phyloP scores from a whole-genome alignment of 2,329 filamentous ascomycete genomes.

The Anisogramma anomala region DNA sequence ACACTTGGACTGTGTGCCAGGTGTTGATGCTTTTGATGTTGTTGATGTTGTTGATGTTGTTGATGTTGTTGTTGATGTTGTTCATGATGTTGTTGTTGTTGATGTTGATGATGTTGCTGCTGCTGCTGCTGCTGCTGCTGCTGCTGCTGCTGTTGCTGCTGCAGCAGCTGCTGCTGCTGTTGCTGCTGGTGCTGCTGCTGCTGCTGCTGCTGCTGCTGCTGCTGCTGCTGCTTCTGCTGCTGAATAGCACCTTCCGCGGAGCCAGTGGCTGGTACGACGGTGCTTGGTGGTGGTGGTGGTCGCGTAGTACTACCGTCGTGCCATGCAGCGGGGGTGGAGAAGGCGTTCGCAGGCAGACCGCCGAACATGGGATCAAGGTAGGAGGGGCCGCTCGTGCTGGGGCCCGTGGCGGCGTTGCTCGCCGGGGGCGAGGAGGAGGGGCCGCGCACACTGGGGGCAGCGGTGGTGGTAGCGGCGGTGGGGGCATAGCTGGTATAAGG shows the following conservation, averaged over 20 bases:
- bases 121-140: too few species aligned
- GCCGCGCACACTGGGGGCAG: conserved; percentile 12
- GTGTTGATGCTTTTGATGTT: not conserved
- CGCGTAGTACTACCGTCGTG: conserved; percentile 27
- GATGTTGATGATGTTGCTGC: too few species aligned
- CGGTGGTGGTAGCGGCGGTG: conserved; percentile 15
- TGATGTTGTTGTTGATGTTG: conserved; percentile 14
- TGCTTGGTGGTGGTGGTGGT: too few species aligned
- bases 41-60: conserved; percentile 26
- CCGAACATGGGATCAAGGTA: conserved; percentile 51
- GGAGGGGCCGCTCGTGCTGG: conserved; percentile 18
- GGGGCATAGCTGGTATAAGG: conserved; percentile 24
- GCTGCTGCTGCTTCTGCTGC: too few species aligned
- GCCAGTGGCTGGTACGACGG: conserved; percentile 2
- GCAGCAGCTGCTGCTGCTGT: not conserved
- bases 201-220: too few species aligned
- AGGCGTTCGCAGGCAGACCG: conserved; percentile 39
- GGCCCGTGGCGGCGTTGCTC: conserved; percentile 21
- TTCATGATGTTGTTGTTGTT: too few species aligned
- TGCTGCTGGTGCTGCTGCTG: too few species aligned
- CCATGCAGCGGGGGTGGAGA: conserved; percentile 41
- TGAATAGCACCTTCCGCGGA: conserved; percentile 9
- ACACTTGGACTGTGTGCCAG: conserved; percentile 33
- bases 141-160: too few species aligned
- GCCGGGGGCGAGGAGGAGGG: conserved; percentile 24